A percentile compares a stretch with the other conserved stretches of the same genome.
Conservation (phyloP, 306 rosid species). For the Betula pendula region DNA sequence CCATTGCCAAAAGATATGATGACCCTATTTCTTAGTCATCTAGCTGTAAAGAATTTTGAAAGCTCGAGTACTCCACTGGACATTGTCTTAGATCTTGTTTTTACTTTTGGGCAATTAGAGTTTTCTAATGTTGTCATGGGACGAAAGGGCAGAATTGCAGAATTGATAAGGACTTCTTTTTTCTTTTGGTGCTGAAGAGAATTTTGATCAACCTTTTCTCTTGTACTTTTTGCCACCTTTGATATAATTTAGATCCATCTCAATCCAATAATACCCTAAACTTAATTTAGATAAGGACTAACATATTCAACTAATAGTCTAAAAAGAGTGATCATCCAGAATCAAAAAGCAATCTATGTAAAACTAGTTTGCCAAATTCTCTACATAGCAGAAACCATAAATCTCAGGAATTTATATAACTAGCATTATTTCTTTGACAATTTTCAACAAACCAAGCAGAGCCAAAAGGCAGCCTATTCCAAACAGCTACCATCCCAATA, state of each 20-base stretch:
- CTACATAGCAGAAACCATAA: background rate
- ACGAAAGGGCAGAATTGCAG: background rate
- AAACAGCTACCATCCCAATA: background rate
- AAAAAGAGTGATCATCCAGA: background rate
- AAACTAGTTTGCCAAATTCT: background rate
- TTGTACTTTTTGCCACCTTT: background rate
- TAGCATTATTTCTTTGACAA: background rate
- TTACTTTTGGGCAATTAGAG: background rate
- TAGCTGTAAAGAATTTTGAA: conserved; percentile 1
- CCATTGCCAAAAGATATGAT: background rate
- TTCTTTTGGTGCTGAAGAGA: background rate
- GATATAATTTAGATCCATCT: background rate
- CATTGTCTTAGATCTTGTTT: background rate
- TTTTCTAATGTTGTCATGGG: background rate
- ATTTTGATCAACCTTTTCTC: background rate
- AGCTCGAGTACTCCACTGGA: background rate
- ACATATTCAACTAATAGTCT: background rate
- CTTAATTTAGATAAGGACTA: background rate
- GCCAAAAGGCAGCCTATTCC: background rate
- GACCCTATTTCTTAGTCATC: background rate
- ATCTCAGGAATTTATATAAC: background rate
- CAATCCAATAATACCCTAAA: background rate
- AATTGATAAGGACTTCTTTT: background rate
- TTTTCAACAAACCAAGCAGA: background rate
- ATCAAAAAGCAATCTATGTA: background rate